Base-by-base conservation (phyloP, 306 rosid species). In the Echinosophora koreensis region DNA sequence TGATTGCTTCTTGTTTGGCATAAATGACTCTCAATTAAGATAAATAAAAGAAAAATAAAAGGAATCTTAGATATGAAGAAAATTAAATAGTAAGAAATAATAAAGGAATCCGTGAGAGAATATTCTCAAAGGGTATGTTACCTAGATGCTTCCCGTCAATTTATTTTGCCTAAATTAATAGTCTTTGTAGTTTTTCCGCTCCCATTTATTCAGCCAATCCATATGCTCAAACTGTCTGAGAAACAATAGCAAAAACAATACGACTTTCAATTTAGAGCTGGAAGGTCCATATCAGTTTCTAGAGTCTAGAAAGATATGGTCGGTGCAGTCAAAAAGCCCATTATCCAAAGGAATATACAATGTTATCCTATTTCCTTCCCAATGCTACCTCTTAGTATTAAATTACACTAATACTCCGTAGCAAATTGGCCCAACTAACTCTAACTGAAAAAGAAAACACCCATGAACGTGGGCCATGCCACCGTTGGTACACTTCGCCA, bases 381-480 rank as follows among this genome's bases (percentile, higher is more conserved):
- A 14, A 1, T 14, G 28, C 11, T 12, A 2, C 14, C n/a, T 5
- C 16, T 41, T 8, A n/a, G n/a, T n/a, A 15, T 5, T 44, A 44
- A 44, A 49, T 8, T 9, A 51, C 5, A n/a, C 1, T 9, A 37
- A 65, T 5, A 10, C 32, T 16, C n/a, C n/a, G n/a, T n/a, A 35
- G 61, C 10, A 12, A 22, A 44, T 54, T 42, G 71, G 79, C 72
- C 64, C 79, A 76, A 76, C 87, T 67, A 61, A 83, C 85, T 5
- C 87, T 67, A 61, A 83, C 85, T 5, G 77, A 73, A 74, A 61
- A 3, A 37, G 66, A 68, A 61, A 81, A 13, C 46, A 4, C 7
- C 22, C 7, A 12, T 32, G 44, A 4, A 2, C 58, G 13, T 39
- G 42, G 41, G 42, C 27, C 66, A 34, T 30, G 57, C 60, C 8